Evolutionary conservation across 495 filamentous ascomycete species (phyloP).

Genomic region (Podospora bellae-mahoneyi): DNA sequence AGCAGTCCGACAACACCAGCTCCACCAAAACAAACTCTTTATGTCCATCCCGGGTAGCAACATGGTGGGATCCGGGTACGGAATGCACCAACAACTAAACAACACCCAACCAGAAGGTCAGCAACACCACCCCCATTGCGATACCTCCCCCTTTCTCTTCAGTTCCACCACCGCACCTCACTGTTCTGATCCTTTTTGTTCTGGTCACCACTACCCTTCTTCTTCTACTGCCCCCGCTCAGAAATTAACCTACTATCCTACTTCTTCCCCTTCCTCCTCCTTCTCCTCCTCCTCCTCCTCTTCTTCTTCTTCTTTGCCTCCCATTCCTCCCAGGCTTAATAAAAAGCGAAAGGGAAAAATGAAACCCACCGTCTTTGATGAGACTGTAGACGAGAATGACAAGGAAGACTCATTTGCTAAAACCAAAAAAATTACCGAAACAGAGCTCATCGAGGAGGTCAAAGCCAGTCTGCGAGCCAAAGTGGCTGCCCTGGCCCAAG

Average conservation of each 20-base stretch:
- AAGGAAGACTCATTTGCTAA: neutral
- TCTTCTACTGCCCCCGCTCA: neutral
- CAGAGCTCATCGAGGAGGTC: conserved; percentile 70
- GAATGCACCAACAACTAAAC: neutral
- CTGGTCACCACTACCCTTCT: neutral
- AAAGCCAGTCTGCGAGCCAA: conserved; percentile 68
- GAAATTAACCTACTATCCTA: neutral
- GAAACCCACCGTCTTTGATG: conserved; percentile 1
- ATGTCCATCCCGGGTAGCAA: neutral
- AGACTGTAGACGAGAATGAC: conserved; percentile 7
- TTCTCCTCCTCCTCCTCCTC: neutral
- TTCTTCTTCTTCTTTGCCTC: neutral
- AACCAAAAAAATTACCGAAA: neutral
- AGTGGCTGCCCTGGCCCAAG: conserved; percentile 69
- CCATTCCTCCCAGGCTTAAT: neutral
- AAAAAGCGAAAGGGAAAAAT: neutral
- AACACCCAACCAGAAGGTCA: neutral
- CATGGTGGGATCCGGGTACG: neutral
- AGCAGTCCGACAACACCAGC: conserved; percentile 54
- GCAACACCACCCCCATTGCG: neutral
- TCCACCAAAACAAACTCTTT: conserved; percentile 51
- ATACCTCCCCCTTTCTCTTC: neutral
- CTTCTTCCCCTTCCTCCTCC: neutral
- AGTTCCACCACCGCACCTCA: neutral
- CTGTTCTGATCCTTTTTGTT: neutral